A percentile compares a stretch with the other conserved stretches of the same genome.
phyloP scores from a whole-genome alignment of 2,329 filamentous ascomycete species.

The Stylonectria norvegica region DNA sequence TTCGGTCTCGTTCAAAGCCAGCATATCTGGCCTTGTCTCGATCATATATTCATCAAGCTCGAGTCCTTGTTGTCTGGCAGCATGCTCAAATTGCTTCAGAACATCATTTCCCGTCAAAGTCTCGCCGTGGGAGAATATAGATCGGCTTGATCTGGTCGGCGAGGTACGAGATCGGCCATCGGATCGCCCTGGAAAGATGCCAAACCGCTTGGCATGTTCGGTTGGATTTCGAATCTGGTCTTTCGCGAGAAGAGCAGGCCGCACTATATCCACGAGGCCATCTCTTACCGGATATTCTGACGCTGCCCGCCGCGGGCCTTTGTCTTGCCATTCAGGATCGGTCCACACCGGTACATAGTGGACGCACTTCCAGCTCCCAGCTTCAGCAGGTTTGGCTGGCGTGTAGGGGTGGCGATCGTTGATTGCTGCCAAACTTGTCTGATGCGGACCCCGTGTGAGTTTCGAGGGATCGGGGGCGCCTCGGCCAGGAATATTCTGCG shows the following conservation, averaged over 20 bases:
- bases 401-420: not conserved
- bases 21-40: constrained; percentile 8
- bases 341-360: constrained; percentile 27
- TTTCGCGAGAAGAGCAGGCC: constrained; percentile 21
- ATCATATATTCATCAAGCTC: constrained; percentile 21
- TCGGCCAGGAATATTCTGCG: not conserved
- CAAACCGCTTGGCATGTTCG: constrained; percentile 27
- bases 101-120: constrained; percentile 21
- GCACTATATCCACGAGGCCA: constrained; percentile 16
- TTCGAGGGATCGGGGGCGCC: too few species aligned
- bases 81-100: constrained; percentile 15
- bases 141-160: constrained; percentile 24
- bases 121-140: constrained; percentile 8
- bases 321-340: constrained; percentile 26
- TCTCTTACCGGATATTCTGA: constrained; percentile 14
- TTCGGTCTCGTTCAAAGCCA: constrained; percentile 9
- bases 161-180: constrained; percentile 32
- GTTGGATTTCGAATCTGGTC: constrained; percentile 25
- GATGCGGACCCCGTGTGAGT: too few species aligned
- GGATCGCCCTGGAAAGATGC: constrained; percentile 25
- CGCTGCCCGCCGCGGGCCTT: constrained; percentile 6
- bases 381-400: constrained; percentile 3
- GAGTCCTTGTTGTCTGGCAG: constrained; percentile 8
- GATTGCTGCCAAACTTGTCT: too few species aligned
- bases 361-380: constrained; percentile 8